Evolutionary conservation across 2,329 filamentous ascomycete species (phyloP).

Genomic region (Aureobasidium sp.): DNA sequence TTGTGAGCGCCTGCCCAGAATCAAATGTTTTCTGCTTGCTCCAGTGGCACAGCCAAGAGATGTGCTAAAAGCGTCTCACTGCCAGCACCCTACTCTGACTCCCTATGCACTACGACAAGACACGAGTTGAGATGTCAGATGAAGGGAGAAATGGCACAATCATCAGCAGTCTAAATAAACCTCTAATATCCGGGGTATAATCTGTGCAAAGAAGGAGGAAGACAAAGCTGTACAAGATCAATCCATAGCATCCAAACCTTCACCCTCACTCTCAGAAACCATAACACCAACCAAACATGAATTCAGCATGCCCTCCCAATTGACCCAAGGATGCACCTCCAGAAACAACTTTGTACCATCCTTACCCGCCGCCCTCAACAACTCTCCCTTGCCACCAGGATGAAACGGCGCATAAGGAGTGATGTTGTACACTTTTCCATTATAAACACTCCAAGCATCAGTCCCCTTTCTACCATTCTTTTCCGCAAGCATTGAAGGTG

Average conservation of each 20-base stretch:
- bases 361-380: constrained; percentile 69
- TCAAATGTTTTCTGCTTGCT: too few relatives aligned
- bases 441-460: constrained; percentile 84
- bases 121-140: too few relatives aligned
- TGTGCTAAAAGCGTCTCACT: too few relatives aligned
- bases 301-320: constrained; percentile 57
- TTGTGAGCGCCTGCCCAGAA: too few relatives aligned
- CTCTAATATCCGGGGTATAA: too few relatives aligned
- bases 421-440: constrained; percentile 90
- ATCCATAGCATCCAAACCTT: constrained; percentile 51
- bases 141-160: too few relatives aligned
- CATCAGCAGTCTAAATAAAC: too few relatives aligned
- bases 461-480: constrained; percentile 72
- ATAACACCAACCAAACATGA: constrained; percentile 54
- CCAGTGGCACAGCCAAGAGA: too few relatives aligned
- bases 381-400: constrained; percentile 72
- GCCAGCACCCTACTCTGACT: too few relatives aligned
- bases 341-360: constrained; percentile 56
- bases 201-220: not conserved
- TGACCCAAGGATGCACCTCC: constrained; percentile 59
- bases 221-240: constrained; percentile 20
- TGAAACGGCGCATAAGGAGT: constrained; percentile 84
- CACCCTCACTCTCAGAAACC: constrained; percentile 44
- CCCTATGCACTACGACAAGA: too few relatives aligned
- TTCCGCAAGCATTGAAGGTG: constrained; percentile 67